These are phyloP conservation scores for Forsythia suspensa DNA, from an alignment of 257 asterid genomes.

Conservation along the genomic window DNA sequence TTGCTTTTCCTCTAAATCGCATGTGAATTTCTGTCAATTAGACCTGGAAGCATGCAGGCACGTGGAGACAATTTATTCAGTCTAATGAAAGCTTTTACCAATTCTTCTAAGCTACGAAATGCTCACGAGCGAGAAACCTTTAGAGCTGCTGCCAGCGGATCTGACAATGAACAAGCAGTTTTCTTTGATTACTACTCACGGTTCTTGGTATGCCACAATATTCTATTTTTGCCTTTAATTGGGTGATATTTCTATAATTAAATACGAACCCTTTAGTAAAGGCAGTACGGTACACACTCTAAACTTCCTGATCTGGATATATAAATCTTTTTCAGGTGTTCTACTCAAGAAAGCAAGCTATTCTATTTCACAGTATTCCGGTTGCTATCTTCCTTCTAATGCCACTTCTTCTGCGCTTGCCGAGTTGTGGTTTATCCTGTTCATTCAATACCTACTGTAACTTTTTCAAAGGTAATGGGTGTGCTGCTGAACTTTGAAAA, in stretches of 20 bases:
- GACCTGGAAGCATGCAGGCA: constrained; percentile 99
- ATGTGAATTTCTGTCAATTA: constrained; percentile 31
- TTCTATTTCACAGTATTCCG: constrained; percentile 78
- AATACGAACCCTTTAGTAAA: constrained; percentile 5
- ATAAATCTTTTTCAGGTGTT: constrained; percentile 54
- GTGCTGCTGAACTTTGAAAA: constrained; percentile 21
- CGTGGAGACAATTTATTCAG: constrained; percentile 90
- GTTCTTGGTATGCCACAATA: constrained; percentile 65
- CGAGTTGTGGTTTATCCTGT: constrained; percentile 48
- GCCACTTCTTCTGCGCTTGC: constrained; percentile 70
- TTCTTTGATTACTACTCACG: constrained; percentile 73
- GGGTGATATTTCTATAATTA: constrained; percentile 17
- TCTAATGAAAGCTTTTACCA: constrained; percentile 77
- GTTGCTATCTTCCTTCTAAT: constrained; percentile 68
- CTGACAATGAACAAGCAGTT: constrained; percentile 56
- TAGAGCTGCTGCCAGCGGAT: constrained; percentile 40
- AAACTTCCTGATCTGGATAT: constrained; percentile 14
- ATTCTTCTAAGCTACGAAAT: constrained; percentile 71
- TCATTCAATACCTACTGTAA: constrained; percentile 53
- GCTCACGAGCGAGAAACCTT: constrained; percentile 63
- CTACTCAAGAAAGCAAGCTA: constrained; percentile 72
- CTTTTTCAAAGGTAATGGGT: constrained; percentile 67
- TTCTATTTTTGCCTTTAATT: constrained; percentile 26
- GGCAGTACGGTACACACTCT: constrained; percentile 16
- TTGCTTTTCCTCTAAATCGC: constrained; percentile 33